A percentile compares a stretch with the other conserved stretches of the same genome.
These are phyloP conservation scores for Populus nigra DNA, from an alignment of 345 rosid species.

Conservation along the genomic window DNA sequence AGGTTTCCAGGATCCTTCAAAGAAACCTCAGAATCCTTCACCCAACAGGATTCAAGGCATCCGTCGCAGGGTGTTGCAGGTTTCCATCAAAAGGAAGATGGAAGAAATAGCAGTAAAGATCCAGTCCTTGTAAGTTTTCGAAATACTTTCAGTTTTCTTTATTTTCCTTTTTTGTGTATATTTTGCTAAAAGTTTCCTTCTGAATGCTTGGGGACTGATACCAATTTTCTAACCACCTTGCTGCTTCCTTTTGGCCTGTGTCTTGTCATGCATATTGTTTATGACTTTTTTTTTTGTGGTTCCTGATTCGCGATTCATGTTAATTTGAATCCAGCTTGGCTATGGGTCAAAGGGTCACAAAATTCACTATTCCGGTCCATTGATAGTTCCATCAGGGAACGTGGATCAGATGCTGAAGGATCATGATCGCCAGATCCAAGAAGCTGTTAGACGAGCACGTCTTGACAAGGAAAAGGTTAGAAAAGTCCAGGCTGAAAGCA, in stretches of 20 bases:
- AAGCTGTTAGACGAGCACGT: constrained; percentile 84
- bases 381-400: constrained; percentile 79
- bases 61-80: constrained; percentile 33
- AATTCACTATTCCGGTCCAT: constrained; percentile 93
- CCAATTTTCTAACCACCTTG: background rate
- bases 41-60: constrained; percentile 57
- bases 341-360: constrained; percentile 90
- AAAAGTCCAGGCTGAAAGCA: constrained; percentile 62
- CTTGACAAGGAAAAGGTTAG: constrained; percentile 77
- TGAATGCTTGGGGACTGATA: too few relatives aligned
- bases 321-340: constrained; percentile 49
- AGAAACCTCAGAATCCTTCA: constrained; percentile 63
- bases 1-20: constrained; percentile 93
- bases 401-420: constrained; percentile 94
- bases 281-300: background rate
- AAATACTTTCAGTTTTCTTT: background rate
- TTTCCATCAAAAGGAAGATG: constrained; percentile 55
- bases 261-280: background rate
- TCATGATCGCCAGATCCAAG: constrained; percentile 96
- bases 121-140: constrained; percentile 69
- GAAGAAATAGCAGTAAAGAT: constrained; percentile 57
- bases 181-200: background rate
- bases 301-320: background rate
- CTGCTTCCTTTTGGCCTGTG: background rate
- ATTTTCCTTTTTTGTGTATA: background rate